Evolutionary conservation across 495 filamentous ascomycete genomes (phyloP), one percentile per base, ranked within the genome.

Genomic region (Friedmanniomyces simplex): DNA sequence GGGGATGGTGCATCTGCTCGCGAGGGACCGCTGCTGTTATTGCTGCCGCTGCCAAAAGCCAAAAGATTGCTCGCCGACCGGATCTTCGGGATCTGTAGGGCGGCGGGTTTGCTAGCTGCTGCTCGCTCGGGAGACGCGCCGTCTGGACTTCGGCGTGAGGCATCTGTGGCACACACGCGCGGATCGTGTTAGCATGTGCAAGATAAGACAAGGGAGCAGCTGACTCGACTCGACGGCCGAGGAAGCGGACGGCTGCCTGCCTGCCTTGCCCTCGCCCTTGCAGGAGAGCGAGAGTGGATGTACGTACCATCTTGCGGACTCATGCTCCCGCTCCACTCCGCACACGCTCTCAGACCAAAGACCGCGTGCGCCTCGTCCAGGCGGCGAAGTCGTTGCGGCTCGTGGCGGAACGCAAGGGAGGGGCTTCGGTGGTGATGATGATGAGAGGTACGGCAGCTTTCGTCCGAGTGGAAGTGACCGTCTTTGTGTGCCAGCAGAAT

Each of bases 41-140:
- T 43, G 39, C 46, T 54, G 22, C 34, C 42, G 6, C 43, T 48
- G 26, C 28, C 24, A 16, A 1, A 28, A n/a, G 50, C 5, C 24
- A 50, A 34, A 13, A 55, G 25, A 36, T 55, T 63, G 47, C 50
- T 55, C 24, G 36, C 24, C n/a, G 51, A 52, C 50, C 61, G 26
- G 48, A 20, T 60, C 49, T 64, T 64, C 14, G 57, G 61, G 14
- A 64, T 47, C 39, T 60, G 52, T 20, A 64, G 24, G 18, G 30
- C 47, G 13, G 56, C 28, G 7, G 61, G 61, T 24, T 36, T 55
- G 34, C 34, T 55, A 7, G 46, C 16, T 41, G 46, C 16, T 41
- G 49, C 25, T 41, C 34, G 51, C n/a, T 41, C 37, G 51, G 8
- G n/a, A 49, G 21, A 49, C 25, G 7, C 6, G 49, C 30, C 49